A percentile compares a stretch with the other conserved stretches of the same genome.
Evolutionary conservation across 371 early-diverging fungal genomes (phyloP).

Genomic region (Rhizopus sp.): DNA sequence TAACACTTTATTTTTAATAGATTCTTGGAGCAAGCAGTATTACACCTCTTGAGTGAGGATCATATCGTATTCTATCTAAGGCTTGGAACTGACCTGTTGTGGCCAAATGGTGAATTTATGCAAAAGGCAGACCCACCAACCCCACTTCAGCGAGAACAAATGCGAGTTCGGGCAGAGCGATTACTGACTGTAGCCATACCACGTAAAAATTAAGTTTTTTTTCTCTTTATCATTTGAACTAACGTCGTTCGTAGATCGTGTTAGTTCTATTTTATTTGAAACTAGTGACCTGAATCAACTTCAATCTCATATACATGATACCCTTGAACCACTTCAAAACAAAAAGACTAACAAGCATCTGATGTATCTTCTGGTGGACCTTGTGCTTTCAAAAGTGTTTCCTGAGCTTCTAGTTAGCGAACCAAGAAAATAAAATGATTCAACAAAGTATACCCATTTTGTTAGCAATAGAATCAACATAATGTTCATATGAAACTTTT

Average conservation of each 20-base stretch:
- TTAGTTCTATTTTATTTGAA: slow-evolving; percentile 33
- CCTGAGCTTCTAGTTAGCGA: slow-evolving; percentile 34
- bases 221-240: background rate
- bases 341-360: slow-evolving; percentile 51
- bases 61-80: slow-evolving; percentile 57
- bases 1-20: slow-evolving; percentile 18
- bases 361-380: slow-evolving; percentile 43
- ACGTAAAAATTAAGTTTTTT: slow-evolving; percentile 24
- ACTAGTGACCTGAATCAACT: slow-evolving; percentile 39
- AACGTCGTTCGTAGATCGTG: slow-evolving; percentile 11
- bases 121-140: slow-evolving; percentile 38
- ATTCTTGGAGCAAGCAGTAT: slow-evolving; percentile 56
- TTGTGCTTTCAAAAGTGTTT: slow-evolving; percentile 38
- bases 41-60: slow-evolving; percentile 60
- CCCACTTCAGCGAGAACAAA: slow-evolving; percentile 33
- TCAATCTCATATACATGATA: slow-evolving; percentile 42
- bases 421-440: background rate
- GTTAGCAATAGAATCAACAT: no score
- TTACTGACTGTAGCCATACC: slow-evolving; percentile 40
- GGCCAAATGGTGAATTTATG: slow-evolving; percentile 58
- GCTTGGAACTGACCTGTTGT: slow-evolving; percentile 55
- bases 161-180: slow-evolving; percentile 45
- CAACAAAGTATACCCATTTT: no score
- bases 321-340: slow-evolving; percentile 46
- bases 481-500: no score